Evolutionary conservation across 352 stramenopile genomes (phyloP), one percentile per base, ranked within the genome.

Genomic region (Phytopythium delawarense): DNA sequence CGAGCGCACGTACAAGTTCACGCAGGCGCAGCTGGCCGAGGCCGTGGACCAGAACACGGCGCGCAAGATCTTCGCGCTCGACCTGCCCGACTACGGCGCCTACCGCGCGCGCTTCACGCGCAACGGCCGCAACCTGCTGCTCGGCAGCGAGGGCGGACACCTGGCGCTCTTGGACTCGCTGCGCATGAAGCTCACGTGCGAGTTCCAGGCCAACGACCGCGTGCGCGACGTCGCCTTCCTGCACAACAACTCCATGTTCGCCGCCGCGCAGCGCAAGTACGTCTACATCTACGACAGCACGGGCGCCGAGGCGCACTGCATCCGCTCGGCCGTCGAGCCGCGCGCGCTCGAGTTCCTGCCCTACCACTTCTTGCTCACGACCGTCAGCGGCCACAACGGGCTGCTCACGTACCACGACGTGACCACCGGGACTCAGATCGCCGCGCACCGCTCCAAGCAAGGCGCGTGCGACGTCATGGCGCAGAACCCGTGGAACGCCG

Each of bases 271-370:
- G 76, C 93, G 96, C 69, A 99, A 99, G 76, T 97, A 99, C 75
- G 91, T 98, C 56, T 99, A 97, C 75, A 99, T 99, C 70, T 99
- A 99, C 77, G 97, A 99, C 81, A 89, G 88, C 70, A 88, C 95
- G 13, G 98, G 98, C 16, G 89, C 91, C 16, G 98, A 99, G 81
- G 88, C 99, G 39, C 98, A 99, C 78, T 96, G 95, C 61, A 86
- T 99, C 61, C 87, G 89, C 28, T 78, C 95, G 13, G 91, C 99
- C 60, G 77, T 88, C 32, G 89, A 98, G 71, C 94, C 97, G 0
- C 81, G 93, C 34, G 81, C 76, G 35, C 81, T 99, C 69, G 85
- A 98, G 71, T 99, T 99, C 71, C 79, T 99, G 52, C 97, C 97
- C 6, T 98, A 99, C 81, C 97, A 99, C 76, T 99, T 99, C 70